Evolutionary conservation across 257 asterid genomes (phyloP), one percentile per base, ranked within the genome.

Genomic region (Solanum dulcamara): DNA sequence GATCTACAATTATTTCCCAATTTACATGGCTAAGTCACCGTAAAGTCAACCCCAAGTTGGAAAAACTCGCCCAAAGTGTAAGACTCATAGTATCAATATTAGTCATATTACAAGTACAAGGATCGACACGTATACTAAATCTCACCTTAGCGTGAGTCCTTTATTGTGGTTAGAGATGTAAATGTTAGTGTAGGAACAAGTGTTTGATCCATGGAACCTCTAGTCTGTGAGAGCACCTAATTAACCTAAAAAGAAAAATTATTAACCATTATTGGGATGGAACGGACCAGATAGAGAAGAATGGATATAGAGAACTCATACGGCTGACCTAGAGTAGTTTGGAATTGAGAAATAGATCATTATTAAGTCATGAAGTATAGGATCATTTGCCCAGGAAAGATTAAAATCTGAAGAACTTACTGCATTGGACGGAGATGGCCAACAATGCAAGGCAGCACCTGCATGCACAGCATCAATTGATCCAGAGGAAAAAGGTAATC

Each of bases 351-450:
- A 10, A 24, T 71, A 10, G 53, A 22, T 22, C 18, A 10, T 6
- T 6, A 40, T 20, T 3, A 11, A 80, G 59, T 64, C 48, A 64
- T 22, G 64, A 55, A 55, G 11, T 55, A 20, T 1, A 28, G 17
- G 72, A 14, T 11, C 28, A 53, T 48, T 66, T 71, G 13, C 46
- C 26, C n/a, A 59, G 7, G 50, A 33, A n/a, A 20, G 0, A 83
- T 44, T 42, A 22, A 62, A 18, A 59, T 33, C 22, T 46, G 44
- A 64, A 55, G 22, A 84, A 83, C 92, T 50, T 88, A 95, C 98
- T 24, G 98, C 99, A 90, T 92, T 95, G 37, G 98, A 96, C 33
- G 99, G 99, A 87, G 98, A 94, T 66, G 99, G 98, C 99, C 99
- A 96, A 90, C 98, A 96, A 87, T 96, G 99, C 89, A 96, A 89